Evolutionary conservation across 768 basidiomycete species (phyloP).

Genomic region (Podaxis sp.): DNA sequence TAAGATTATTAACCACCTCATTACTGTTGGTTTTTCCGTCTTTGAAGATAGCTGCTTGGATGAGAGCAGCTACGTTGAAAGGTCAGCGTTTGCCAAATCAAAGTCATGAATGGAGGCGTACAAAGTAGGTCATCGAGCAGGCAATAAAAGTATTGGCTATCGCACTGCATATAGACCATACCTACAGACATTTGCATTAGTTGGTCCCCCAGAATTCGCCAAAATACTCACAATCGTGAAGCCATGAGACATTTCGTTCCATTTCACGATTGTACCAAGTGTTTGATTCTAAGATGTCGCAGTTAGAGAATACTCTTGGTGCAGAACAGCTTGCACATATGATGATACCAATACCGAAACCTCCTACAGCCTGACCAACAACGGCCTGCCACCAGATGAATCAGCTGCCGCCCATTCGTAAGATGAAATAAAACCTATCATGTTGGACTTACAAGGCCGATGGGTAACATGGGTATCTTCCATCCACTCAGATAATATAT

Average conservation of each 20-base stretch:
- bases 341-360: conserved; percentile 11
- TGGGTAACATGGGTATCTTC: neutral
- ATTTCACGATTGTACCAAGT: conserved; percentile 5
- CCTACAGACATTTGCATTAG: neutral
- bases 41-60: neutral
- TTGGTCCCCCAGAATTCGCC: no score
- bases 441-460: neutral
- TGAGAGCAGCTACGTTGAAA: conserved; percentile 7
- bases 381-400: neutral
- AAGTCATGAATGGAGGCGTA: neutral
- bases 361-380: conserved; percentile 3
- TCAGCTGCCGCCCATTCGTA: neutral
- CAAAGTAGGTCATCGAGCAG: conserved; percentile 4
- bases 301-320: neutral
- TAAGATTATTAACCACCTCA: conserved; percentile 1
- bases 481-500: conserved; percentile 9
- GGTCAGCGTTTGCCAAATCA: conserved; percentile 14
- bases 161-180: conserved; percentile 9
- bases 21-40: neutral
- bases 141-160: conserved; percentile 10
- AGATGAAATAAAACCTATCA: neutral
- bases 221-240: conserved; percentile 10
- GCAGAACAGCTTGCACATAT: neutral
- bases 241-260: neutral
- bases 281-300: conserved; percentile 3